Evolutionary conservation across 805 yeast genomes (phyloP).

Genomic region (Saturnispora kantuleensis): DNA sequence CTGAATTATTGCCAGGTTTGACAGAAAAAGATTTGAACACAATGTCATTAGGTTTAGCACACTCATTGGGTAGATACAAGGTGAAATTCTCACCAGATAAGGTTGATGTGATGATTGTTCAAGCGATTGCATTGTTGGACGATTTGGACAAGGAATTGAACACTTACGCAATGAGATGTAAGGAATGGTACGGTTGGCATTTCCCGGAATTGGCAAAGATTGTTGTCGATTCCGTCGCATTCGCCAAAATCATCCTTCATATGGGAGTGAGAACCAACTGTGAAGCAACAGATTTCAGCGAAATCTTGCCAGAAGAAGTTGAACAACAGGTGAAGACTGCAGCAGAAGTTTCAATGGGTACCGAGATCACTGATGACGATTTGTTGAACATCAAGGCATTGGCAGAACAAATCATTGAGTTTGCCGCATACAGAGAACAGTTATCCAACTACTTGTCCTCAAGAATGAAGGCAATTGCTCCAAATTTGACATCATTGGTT

Average conservation of each 20-base stretch:
- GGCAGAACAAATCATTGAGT: constrained; percentile 94
- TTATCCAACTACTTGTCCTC: constrained; percentile 81
- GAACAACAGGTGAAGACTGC: constrained; percentile 91
- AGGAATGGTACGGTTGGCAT: constrained; percentile 99
- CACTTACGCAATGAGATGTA: constrained; percentile 93
- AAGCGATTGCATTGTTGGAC: constrained; percentile 95
- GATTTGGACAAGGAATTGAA: constrained; percentile 97
- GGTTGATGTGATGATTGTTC: constrained; percentile 98
- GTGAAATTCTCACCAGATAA: constrained; percentile 96
- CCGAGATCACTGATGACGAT: constrained; percentile 91
- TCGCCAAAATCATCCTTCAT: constrained; percentile 83
- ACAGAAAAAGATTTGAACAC: constrained; percentile 75
- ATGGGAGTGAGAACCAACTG: constrained; percentile 95
- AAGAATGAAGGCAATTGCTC: constrained; percentile 99
- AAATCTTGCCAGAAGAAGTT: constrained; percentile 83
- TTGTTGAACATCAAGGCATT: constrained; percentile 78
- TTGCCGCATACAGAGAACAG: constrained; percentile 94
- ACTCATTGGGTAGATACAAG: constrained; percentile 97
- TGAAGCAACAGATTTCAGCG: constrained; percentile 79
- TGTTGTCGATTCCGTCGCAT: constrained; percentile 90
- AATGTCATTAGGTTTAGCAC: constrained; percentile 98
- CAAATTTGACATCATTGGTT: constrained; percentile 88
- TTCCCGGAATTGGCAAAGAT: constrained; percentile 98
- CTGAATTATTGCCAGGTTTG: constrained; percentile 90
- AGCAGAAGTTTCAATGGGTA: constrained; percentile 99